phyloP scores from a whole-genome alignment of 140 eudicot genomes.

The Ambrosia hybrid region DNA sequence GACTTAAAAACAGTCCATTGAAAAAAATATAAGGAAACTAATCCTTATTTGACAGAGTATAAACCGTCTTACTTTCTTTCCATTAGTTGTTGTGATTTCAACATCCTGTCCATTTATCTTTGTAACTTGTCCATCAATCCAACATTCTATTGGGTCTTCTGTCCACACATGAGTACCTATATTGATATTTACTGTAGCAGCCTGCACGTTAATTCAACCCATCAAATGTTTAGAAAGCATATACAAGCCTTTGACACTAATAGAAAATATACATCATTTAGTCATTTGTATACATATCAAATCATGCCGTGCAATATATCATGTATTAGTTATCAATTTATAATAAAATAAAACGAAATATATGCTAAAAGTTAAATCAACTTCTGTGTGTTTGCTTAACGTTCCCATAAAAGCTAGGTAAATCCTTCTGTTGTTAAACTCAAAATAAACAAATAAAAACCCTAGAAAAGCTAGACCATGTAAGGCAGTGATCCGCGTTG shows the following conservation, averaged over 20 bases:
- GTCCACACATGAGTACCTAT: slow-evolving; percentile 91
- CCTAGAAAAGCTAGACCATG: neutral
- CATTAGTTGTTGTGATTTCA: slow-evolving; percentile 60
- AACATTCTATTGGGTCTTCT: slow-evolving; percentile 68
- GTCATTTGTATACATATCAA: slow-evolving; percentile 15
- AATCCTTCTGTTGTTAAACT: slow-evolving; percentile 12
- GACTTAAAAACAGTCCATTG: neutral
- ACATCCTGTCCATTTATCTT: slow-evolving; percentile 71
- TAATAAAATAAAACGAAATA: neutral
- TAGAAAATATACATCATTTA: slow-evolving; percentile 14
- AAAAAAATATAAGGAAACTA: neutral
- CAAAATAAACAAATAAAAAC: neutral
- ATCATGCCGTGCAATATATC: slow-evolving; percentile 19
- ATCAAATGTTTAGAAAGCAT: slow-evolving; percentile 20
- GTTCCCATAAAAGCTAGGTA: slow-evolving; percentile 1
- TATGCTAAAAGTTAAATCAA: neutral
- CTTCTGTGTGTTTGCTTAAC: slow-evolving; percentile 15
- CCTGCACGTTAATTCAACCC: slow-evolving; percentile 52
- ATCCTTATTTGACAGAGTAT: slow-evolving; percentile 8
- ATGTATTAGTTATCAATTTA: slow-evolving; percentile 1
- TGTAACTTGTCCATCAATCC: slow-evolving; percentile 88
- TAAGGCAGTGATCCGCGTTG: neutral
- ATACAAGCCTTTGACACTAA: slow-evolving; percentile 13
- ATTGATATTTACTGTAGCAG: slow-evolving; percentile 65
- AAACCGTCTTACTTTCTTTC: slow-evolving; percentile 59